Conservation (phyloP, 352 stramenopile genomes). For the Phytophthora melonis region DNA sequence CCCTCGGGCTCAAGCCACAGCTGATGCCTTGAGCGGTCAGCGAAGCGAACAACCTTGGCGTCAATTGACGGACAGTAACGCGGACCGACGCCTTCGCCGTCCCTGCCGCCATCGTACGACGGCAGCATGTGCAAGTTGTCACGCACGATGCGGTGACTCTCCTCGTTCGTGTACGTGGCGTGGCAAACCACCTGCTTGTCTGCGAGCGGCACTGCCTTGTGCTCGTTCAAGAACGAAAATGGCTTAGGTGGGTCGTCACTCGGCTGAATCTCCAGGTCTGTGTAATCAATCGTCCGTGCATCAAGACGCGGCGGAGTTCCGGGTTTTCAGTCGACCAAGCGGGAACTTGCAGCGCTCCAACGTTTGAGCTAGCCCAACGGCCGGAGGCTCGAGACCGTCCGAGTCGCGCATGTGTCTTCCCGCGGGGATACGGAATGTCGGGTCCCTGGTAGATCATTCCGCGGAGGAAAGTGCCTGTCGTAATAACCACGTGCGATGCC, state of each 20-base stretch:
- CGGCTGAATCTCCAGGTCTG: conserved; percentile 91
- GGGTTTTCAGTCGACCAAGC: conserved; percentile 96
- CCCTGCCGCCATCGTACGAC: conserved; percentile 88
- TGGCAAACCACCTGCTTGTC: conserved; percentile 93
- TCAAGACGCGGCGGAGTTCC: conserved; percentile 97
- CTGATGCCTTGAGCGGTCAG: conserved; percentile 78
- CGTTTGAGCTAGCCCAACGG: conserved; percentile 94
- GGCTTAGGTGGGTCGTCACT: conserved; percentile 92
- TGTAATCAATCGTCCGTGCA: conserved; percentile 96
- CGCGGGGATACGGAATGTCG: conserved; percentile 91
- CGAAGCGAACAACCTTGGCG: conserved; percentile 93
- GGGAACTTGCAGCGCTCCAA: conserved; percentile 94
- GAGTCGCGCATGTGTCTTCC: conserved; percentile 92
- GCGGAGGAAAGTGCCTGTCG: conserved; percentile 98
- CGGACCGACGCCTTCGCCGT: conserved; percentile 75
- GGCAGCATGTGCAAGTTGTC: conserved; percentile 95
- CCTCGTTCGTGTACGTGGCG: conserved; percentile 97
- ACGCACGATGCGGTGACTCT: conserved; percentile 95
- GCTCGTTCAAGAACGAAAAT: conserved; percentile 96
- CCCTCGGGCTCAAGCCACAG: conserved; percentile 99
- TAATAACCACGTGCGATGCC: conserved; percentile 93
- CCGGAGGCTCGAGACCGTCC: conserved; percentile 93
- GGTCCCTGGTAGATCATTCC: conserved; percentile 96
- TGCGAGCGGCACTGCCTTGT: conserved; percentile 61
- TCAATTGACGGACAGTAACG: conserved; percentile 98